Percentiles rank a stretch among this genome's conserved stretches.
Evolutionary conservation across 257 asterid genomes (phyloP).

Genomic region (Nyctanthes arbortristis): DNA sequence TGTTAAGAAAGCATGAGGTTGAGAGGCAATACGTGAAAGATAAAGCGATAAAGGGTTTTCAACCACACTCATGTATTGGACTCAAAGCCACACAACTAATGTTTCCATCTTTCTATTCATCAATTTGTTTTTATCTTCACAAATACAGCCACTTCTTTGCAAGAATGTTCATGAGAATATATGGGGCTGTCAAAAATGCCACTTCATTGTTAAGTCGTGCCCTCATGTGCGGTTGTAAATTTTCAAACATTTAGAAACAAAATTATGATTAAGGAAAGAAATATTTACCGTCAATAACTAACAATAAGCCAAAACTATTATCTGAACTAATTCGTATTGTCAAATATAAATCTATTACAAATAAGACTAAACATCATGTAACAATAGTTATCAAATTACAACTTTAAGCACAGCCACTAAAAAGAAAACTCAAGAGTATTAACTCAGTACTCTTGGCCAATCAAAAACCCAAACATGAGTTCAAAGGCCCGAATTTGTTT

Average conservation of each 20-base stretch:
- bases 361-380: too few relatives aligned
- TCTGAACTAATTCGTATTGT: background rate
- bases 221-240: background rate
- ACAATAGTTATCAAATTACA: too few relatives aligned
- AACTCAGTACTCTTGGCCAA: too few relatives aligned
- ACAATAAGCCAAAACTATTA: background rate
- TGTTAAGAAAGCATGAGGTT: constrained; percentile 39
- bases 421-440: too few relatives aligned
- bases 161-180: background rate
- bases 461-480: too few relatives aligned
- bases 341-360: background rate
- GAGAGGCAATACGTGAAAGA: constrained; percentile 45
- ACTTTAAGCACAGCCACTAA: too few relatives aligned
- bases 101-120: constrained; percentile 3
- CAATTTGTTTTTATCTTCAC: background rate
- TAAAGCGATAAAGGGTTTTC: constrained; percentile 65
- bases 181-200: background rate
- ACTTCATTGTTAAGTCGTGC: background rate
- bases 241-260: background rate
- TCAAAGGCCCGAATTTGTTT: too few relatives aligned
- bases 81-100: constrained; percentile 49
- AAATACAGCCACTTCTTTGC: background rate
- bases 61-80: constrained; percentile 60
- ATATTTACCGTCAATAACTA: background rate
- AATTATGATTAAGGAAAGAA: background rate